Base-by-base conservation (phyloP, 768 basidiomycete genomes). In the Lactifluus hygrophoroides region DNA sequence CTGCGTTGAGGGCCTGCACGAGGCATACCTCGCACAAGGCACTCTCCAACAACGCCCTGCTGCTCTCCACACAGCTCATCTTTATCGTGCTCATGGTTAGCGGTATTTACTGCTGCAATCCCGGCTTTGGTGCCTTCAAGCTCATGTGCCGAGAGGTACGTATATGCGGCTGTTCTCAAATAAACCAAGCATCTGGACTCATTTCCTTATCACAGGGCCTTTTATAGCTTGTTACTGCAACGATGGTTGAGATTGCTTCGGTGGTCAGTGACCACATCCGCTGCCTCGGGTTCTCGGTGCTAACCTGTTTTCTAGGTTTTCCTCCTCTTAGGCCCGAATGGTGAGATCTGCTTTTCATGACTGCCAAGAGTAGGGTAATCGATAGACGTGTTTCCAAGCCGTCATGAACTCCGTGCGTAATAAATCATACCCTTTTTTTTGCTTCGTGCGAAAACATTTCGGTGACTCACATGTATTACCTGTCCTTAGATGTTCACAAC, bases 121-220 rank as follows among this genome's bases (percentile, higher is more conserved):
- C 38, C 11, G 54, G 59, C 6, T 38, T 9, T 21, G 54, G 53
- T 19, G 58, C 54, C 27, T 42, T 61, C 23, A 49, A n/a, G 5
- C 28, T 61, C 17, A 55, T 63, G 53, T 61, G 43, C 40, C 54
- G 62, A 54, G 62, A 63, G 21, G 61, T 62, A 34, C 35, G 37
- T 43, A 21, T 6, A 3, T 13, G 5, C 7, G n/a, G 35, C 43
- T 3, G 2, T 21, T 50, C 16, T 34, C 23, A 0, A 17, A 7
- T 37, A n/a, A 28, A 19, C 8, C 25, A 28, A 11, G 10, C 21
- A 11, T 47, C 48, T 51, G 35, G 58, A 16, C 11, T 25, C 10
- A 23, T 53, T 14, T 23, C 21, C n/a, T 32, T 2, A 17, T 44
- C 14, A 46, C 49, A 62, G 62, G 62, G 62, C 11, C 45, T 63